phyloP scores from a whole-genome alignment of 805 yeast genomes.

The Tetrapisispora pingtungensis region DNA sequence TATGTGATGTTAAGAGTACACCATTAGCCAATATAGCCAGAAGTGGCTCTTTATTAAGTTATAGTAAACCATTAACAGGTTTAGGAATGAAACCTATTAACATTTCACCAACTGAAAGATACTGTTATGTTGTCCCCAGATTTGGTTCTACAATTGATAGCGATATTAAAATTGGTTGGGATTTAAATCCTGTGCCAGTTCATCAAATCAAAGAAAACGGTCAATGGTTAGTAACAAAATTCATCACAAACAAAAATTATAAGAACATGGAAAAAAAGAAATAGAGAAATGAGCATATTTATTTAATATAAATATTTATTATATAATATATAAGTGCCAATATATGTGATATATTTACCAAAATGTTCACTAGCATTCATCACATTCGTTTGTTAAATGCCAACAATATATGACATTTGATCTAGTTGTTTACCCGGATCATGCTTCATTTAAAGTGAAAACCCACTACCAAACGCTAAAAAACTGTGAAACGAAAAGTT shows the following conservation, averaged over 20 bases:
- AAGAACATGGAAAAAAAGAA: slow-evolving; percentile 9
- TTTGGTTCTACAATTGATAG: slow-evolving; percentile 76
- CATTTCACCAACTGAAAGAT: slow-evolving; percentile 56
- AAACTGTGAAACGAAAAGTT: too few relatives aligned
- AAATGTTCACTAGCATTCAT: too few relatives aligned
- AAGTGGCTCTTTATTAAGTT: slow-evolving; percentile 60
- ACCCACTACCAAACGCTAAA: too few relatives aligned
- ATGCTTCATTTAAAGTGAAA: too few relatives aligned
- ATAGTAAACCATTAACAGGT: slow-evolving; percentile 78
- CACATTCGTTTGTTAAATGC: too few relatives aligned
- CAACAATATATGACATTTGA: too few relatives aligned
- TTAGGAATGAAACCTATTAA: slow-evolving; percentile 79
- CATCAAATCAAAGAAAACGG: slow-evolving; percentile 58
- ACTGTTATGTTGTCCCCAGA: slow-evolving; percentile 84
- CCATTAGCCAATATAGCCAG: slow-evolving; percentile 74
- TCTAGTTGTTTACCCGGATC: too few relatives aligned
- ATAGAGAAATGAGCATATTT: not conserved
- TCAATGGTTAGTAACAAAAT: slow-evolving; percentile 45
- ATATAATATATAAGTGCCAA: too few relatives aligned
- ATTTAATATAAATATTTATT: too few relatives aligned
- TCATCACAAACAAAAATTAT: slow-evolving; percentile 23
- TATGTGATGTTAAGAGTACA: slow-evolving; percentile 65
- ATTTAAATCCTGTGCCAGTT: slow-evolving; percentile 71
- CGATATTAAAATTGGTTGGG: slow-evolving; percentile 82
- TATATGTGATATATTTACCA: too few relatives aligned